These are phyloP conservation scores for Thozetella sp. DNA, from an alignment of 495 filamentous ascomycete genomes.

Conservation along the genomic window DNA sequence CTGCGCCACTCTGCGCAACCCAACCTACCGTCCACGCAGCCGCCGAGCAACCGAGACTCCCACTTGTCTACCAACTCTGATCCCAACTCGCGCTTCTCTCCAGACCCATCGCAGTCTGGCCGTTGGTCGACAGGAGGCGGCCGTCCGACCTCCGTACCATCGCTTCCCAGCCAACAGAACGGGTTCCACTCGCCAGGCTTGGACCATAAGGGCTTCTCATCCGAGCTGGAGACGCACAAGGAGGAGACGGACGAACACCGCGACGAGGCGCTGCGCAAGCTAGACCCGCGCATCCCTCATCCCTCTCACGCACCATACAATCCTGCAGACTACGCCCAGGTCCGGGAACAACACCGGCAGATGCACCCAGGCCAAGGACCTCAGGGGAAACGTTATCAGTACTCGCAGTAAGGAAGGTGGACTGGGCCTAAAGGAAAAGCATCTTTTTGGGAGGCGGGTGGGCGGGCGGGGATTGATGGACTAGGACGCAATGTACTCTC, in stretches of 20 bases:
- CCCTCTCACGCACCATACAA: constrained; percentile 35
- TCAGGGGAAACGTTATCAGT: constrained; percentile 11
- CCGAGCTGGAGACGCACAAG: constrained; percentile 32
- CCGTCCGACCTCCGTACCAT: constrained; percentile 32
- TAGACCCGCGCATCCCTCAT: constrained; percentile 17
- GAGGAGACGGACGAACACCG: constrained; percentile 43
- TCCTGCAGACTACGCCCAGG: constrained; percentile 42
- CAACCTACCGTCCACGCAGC: neutral
- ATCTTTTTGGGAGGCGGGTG: too few species aligned
- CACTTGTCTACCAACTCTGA: constrained; percentile 25
- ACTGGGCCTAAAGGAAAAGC: neutral
- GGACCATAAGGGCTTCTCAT: constrained; percentile 34
- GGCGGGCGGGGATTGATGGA: too few species aligned
- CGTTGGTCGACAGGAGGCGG: constrained; percentile 23
- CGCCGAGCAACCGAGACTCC: constrained; percentile 24
- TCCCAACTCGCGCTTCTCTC: constrained; percentile 27
- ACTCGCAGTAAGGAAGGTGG: constrained; percentile 10
- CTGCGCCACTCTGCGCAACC: constrained; percentile 17
- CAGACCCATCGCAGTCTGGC: constrained; percentile 23
- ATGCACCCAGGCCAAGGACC: constrained; percentile 10
- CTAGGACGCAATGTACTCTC: too few species aligned
- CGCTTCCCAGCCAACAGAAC: constrained; percentile 18
- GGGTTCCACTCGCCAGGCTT: constrained; percentile 30
- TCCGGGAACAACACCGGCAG: constrained; percentile 7
- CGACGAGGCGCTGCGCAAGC: constrained; percentile 20